These are phyloP conservation scores for Pseudozyma pruni DNA, from an alignment of 1,284 basidiomycete genomes.

Conservation along the genomic window DNA sequence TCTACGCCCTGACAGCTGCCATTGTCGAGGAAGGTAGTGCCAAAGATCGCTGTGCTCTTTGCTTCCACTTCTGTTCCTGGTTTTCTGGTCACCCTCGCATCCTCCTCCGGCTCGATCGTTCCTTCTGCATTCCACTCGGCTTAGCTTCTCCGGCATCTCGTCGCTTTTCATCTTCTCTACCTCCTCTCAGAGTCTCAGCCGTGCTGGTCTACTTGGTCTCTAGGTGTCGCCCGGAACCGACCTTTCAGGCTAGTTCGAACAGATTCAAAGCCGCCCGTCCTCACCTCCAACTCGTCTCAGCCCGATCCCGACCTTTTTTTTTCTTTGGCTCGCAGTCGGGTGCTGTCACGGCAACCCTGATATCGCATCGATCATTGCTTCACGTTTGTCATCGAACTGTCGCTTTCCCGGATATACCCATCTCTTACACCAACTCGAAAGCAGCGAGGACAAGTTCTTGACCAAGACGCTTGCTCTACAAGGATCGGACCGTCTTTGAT, in stretches of 20 bases:
- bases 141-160: not conserved
- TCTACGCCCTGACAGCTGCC: not conserved
- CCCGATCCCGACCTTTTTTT: no score
- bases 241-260: no score
- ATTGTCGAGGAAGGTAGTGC: not conserved
- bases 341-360: no score
- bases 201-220: no score
- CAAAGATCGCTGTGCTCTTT: not conserved
- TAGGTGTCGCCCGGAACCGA: no score
- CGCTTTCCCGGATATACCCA: slow-evolving; percentile 25
- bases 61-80: slow-evolving; percentile 1
- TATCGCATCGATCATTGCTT: no score
- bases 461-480: not conserved
- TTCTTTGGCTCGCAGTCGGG: no score
- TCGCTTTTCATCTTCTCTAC: slow-evolving; percentile 3
- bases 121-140: slow-evolving; percentile 1
- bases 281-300: no score
- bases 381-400: no score
- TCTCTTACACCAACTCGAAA: not conserved
- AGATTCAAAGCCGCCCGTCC: no score
- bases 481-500: slow-evolving; percentile 1
- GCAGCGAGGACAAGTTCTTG: not conserved
- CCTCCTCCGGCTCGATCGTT: not conserved
- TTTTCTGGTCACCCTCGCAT: no score
- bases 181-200: not conserved